Evolutionary conservation across 176 grass and related monocot genomes (phyloP), one percentile per base, ranked within the genome.

Genomic region (Urochloa ruziziensis): DNA sequence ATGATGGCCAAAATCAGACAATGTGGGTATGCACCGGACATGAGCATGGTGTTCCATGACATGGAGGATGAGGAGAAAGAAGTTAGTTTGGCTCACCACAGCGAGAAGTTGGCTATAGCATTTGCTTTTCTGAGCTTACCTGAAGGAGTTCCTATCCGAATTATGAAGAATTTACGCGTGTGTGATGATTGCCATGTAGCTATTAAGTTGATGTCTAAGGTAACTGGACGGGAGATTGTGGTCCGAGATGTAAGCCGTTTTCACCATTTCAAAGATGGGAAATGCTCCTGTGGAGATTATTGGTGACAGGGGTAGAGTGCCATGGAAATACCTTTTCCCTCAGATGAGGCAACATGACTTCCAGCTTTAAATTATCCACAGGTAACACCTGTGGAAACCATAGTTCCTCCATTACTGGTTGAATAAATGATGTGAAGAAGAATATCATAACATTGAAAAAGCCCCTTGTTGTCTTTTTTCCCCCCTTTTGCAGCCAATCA

Each of bases 51-150:
- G 37, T 84, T 94, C 32, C 92, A 91, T 91, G 92, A 94, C 46
- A 91, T 83, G 92, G 92, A 94, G 39, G 92, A 91, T 47, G 92
- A 94, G 81, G 92, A 94, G 81, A 94, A 94, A 85, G 89, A 91
- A 75, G 73, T 69, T 76, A 91, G 83, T 82, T 79, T 94, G 56
- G 69, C 80, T 79, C 89, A 94, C 73, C 92, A 94, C 70, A 94
- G 86, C 17, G 89, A 94, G 87, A 94, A 94, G 82, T 84, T 94
- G 77, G 92, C 86, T 23, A 87, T 91, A 70, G 86, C 86, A 82
- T 94, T 94, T 89, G 89, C 92, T 57, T 62, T 89, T 70, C 79
- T 94, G 71, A 91, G 82, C 62, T 75, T 91, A 67, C 92, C 84
- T 28, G 71, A 66, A 72, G 89, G 89, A 77, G 82, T 69, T 80